Base-by-base conservation (phyloP, 495 filamentous ascomycete species). In the Cryomyces antarcticus region DNA sequence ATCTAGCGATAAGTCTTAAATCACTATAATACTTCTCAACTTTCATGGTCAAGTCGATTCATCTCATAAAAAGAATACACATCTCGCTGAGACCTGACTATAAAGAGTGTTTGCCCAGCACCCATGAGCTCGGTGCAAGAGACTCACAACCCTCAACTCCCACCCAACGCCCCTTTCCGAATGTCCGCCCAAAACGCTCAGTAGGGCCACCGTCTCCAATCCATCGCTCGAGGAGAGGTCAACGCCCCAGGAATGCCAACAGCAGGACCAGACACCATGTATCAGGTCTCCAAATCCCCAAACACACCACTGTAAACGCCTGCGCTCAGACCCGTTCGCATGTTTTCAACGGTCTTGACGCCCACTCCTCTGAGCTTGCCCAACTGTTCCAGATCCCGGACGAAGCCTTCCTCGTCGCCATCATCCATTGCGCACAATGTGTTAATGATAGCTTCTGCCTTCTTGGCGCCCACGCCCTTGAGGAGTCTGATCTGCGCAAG, bases 391-490 rank as follows among this genome's bases (percentile, higher is more conserved):
- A 80, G 46, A 17, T 59, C 64, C 42, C 47, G 52, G 7, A 80
- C 59, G 10, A 39, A 44, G 10, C 49, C 60, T 5, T 59, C 64
- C n/a, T 60, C 62, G 34, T 60, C 60, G n/a, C 57, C 58, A 3
- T 57, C 60, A 46, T 60, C 58, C 46, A 68, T 55, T 33, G 70
- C 68, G 28, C 52, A 45, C 13, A 80, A 52, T 44, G 64, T 65
- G 35, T 72, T 64, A 10, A 79, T 68, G 45, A 80, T 62, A 41
- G 76, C 75, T 51, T 70, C 65, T 0, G 75, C 75, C 53, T 71
- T 75, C 62, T 79, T 79, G 5, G 68, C 62, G 0, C 76, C 76
- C 11, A 80, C 66, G 6, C 76, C 77, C 54, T 80, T 83, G n/a
- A 96, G 57, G 12, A 69, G 50, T 44, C 67, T 68, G 48, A 80